Percentiles rank a stretch among this genome's conserved stretches.
Conservation (phyloP, 1,284 basidiomycete species). For the Coniferiporia weirii region DNA sequence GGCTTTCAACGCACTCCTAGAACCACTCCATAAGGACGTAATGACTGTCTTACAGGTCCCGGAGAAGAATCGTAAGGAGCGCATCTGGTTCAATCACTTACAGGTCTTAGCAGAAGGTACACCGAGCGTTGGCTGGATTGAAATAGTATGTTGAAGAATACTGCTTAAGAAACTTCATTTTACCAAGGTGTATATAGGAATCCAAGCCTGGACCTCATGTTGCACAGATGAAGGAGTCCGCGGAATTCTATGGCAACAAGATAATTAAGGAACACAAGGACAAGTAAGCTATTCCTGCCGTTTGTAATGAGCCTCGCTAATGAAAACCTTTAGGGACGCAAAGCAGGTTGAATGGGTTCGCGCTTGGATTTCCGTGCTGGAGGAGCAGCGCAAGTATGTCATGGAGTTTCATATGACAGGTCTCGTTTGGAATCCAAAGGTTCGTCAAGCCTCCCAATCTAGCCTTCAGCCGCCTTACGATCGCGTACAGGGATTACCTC, state of each 20-base stretch:
- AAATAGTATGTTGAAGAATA: constrained; percentile 51
- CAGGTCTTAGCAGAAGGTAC: constrained; percentile 80
- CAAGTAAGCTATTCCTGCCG: constrained; percentile 43
- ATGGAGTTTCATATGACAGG: constrained; percentile 87
- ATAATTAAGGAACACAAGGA: constrained; percentile 94
- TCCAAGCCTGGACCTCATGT: constrained; percentile 82
- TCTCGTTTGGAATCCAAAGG: constrained; percentile 85
- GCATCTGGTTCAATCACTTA: constrained; percentile 82
- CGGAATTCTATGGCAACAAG: constrained; percentile 87
- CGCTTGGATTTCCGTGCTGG: constrained; percentile 67
- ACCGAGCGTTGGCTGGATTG: constrained; percentile 89
- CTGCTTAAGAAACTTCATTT: constrained; percentile 7
- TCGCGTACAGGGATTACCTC: constrained; percentile 50
- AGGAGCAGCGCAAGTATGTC: constrained; percentile 80
- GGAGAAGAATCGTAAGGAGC: constrained; percentile 77
- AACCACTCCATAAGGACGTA: constrained; percentile 72
- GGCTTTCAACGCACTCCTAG: constrained; percentile 57
- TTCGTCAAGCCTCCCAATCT: constrained; percentile 24
- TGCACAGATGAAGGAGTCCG: constrained; percentile 83
- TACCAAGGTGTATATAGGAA: constrained; percentile 40
- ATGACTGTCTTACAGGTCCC: constrained; percentile 75
- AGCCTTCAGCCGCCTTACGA: neutral
- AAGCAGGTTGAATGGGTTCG: constrained; percentile 89
- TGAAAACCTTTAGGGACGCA: constrained; percentile 56
- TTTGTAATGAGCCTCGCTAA: constrained; percentile 1